Evolutionary conservation across 1,284 basidiomycete species (phyloP), one percentile per base, ranked within the genome.

Genomic region (Gomphus sp.): DNA sequence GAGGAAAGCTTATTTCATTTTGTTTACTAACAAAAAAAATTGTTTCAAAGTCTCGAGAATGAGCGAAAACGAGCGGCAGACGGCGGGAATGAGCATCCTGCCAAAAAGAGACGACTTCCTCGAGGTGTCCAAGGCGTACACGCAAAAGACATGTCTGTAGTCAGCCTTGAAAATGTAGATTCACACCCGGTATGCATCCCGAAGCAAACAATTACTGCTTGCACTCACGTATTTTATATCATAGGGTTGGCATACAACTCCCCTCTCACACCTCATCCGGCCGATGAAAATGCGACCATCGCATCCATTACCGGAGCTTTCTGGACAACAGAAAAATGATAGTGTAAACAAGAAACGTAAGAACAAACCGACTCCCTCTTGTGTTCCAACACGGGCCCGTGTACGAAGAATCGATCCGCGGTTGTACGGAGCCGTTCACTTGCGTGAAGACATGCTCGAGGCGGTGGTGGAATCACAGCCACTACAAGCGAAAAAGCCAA

Each of bases 361-460:
- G 31, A 51, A 59, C 39, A 51, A 59, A 39, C 66, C 64, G 45
- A 45, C 4, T 34, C 3, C 12, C 16, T 28, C 34, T 9, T 63
- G 62, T 28, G 66, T 76, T 1, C 78, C 78, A 59, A 69, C 69
- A 11, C 72, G 82, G 16, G 78, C 82, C 3, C 69, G 81, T 60
- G 70, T 75, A 61, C 71, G 75, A 60, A 79, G 75, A 57, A 88
- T 90, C 63, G 85, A 89, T 66, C 81, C 86, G 62, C 79, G 78
- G 22, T 76, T 76, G 54, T 90, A 81, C 76, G 85, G 81, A 41
- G 85, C 84, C 34, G 73, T 74, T 22, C 80, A 86, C 66, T 65
- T 89, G 64, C 85, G 80, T 59, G 88, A 86, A 2, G 70, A 78
- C 33, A 85, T 86, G 68, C 64, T 89, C 64, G 83, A 85, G 55